Evolutionary conservation across 2,329 filamentous ascomycete genomes (phyloP), one percentile per base, ranked within the genome.

Genomic region (Penicillium palitans): DNA sequence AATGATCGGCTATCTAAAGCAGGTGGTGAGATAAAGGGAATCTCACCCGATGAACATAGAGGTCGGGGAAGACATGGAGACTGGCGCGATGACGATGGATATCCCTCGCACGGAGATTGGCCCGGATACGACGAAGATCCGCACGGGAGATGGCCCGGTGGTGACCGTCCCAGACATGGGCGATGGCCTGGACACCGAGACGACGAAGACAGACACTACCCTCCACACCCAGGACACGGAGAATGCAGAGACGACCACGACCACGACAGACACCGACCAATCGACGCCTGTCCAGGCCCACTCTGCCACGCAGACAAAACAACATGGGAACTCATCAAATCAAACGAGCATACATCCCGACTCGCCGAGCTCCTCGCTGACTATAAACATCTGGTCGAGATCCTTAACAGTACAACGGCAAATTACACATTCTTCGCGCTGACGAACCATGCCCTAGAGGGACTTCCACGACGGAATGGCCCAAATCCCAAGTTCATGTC

Each of bases 391-490:
- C 78, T 96, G 0, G 86, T 93, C 37, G 74, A 88, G 54, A 73
- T 87, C 4, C 83, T 97, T 29, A 53, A 53, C 6, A 84, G 84
- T 68, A 93, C 90, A 2, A 77, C 83, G 37, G 80, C 84, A 24
- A 93, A 93, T 74, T 85, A 88, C 69, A 96, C 93, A 0, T 76
- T 95, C 51, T 96, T 96, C 68, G 89, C 90, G 2, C 93, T 93
- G 0, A 86, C 84, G 1, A 86, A 96, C 72, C 78, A 81, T 50
- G 91, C 91, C 0, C 93, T 97, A 66, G 84, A 53, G 17, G 25
- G 17, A 37, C 40, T 46, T 88, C 58, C 81, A 86, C 21, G 74
- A 52, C 75, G 80, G 51, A 45, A 13, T 60, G 76, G 87, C 87
- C 5, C 82, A 83, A 57, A n/a, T 27, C 17, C 21, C 6, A 52